A percentile compares a stretch with the other conserved stretches of the same genome.
These are phyloP conservation scores for Kwoniella newhampshirensis DNA, from an alignment of 768 basidiomycete species.

Conservation along the genomic window DNA sequence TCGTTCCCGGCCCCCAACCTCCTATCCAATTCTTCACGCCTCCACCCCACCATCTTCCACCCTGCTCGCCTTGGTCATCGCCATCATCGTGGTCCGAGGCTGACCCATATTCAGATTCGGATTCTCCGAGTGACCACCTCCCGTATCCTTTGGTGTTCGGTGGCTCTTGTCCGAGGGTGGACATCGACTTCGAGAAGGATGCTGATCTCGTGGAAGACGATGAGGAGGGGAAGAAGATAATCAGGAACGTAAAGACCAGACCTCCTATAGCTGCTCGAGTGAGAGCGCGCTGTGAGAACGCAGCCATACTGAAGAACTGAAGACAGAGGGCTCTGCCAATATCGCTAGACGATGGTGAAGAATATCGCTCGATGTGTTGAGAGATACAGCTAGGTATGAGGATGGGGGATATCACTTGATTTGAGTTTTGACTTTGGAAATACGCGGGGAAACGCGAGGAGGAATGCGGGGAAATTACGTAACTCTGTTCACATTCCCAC, in stretches of 20 bases:
- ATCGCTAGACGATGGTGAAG: too few species aligned
- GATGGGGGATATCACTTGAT: too few species aligned
- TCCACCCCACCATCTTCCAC: conserved; percentile 4
- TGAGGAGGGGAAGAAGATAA: background rate
- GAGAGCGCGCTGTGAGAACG: background rate
- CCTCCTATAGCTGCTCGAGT: background rate
- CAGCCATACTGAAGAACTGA: background rate
- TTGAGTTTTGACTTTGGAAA: too few species aligned
- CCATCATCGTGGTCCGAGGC: background rate
- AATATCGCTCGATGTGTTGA: too few species aligned
- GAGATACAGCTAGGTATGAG: too few species aligned
- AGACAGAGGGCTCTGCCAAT: too few species aligned
- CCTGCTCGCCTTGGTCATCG: background rate
- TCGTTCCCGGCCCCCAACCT: background rate
- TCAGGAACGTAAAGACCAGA: background rate
- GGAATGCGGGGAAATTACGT: too few species aligned
- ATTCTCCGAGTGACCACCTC: background rate
- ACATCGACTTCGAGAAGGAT: too few species aligned
- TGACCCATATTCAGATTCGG: background rate
- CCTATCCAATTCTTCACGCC: conserved; percentile 3
- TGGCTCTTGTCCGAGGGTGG: background rate
- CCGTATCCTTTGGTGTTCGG: background rate
- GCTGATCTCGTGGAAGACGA: background rate
- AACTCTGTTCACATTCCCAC: too few species aligned
- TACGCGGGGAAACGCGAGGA: too few species aligned